Conservation (phyloP, 2,329 filamentous ascomycete species). For the Bipolaris cookei region DNA sequence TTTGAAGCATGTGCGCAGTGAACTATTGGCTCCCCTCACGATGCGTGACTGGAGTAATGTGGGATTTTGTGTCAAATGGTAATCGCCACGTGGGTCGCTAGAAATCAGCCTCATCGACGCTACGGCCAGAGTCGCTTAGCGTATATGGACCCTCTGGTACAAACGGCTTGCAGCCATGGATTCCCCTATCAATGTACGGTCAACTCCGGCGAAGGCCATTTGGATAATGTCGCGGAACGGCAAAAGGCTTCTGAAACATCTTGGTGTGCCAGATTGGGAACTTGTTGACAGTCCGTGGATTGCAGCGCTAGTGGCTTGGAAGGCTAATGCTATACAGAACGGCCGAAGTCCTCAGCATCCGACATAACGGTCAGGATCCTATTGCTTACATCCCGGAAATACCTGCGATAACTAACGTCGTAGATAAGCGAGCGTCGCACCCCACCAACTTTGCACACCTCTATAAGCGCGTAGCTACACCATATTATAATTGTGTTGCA, state of each 20-base stretch:
- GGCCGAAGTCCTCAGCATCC: background rate
- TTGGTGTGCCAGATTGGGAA: slow-evolving; percentile 29
- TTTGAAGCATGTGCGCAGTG: background rate
- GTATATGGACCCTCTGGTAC: background rate
- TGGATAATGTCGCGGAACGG: slow-evolving; percentile 1
- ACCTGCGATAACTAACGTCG: too few species aligned
- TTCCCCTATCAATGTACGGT: slow-evolving; percentile 1
- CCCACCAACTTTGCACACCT: too few species aligned
- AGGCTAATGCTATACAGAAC: slow-evolving; percentile 4
- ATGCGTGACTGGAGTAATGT: background rate
- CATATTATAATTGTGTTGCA: too few species aligned
- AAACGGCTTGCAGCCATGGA: background rate
- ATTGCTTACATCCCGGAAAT: too few species aligned
- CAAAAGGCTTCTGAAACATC: slow-evolving; percentile 7
- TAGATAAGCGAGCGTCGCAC: too few species aligned
- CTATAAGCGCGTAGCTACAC: too few species aligned
- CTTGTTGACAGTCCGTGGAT: slow-evolving; percentile 19
- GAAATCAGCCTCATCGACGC: slow-evolving; percentile 11
- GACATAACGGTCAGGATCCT: background rate
- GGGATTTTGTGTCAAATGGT: slow-evolving; percentile 11
- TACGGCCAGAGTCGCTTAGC: slow-evolving; percentile 5
- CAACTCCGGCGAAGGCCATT: slow-evolving; percentile 4
- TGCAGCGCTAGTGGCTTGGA: slow-evolving; percentile 32
- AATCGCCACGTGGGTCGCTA: slow-evolving; percentile 22
- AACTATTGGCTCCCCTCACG: background rate